These are phyloP conservation scores for Dactylis glomerata DNA, from an alignment of 176 grass and related monocot species.

Conservation along the genomic window DNA sequence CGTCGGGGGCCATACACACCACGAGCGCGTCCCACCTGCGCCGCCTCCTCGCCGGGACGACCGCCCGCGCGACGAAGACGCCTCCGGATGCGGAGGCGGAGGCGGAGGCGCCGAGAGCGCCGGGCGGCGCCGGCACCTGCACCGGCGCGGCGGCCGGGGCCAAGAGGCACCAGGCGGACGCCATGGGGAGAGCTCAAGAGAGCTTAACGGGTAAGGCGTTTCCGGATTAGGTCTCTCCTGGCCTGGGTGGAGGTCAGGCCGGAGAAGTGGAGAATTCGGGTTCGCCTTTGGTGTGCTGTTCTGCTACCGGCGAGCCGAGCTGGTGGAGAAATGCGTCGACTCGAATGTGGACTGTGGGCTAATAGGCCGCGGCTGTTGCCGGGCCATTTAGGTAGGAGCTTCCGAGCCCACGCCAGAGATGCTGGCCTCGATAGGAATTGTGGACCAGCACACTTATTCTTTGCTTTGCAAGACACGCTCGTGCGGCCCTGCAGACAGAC, in stretches of 20 bases:
- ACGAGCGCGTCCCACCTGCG: slow-evolving; percentile 40
- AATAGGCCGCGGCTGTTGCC: neutral
- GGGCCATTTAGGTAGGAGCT: neutral
- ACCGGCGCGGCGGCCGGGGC: slow-evolving; percentile 23
- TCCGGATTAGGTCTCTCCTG: neutral
- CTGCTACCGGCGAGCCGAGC: neutral
- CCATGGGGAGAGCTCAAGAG: slow-evolving; percentile 28
- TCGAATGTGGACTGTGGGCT: neutral
- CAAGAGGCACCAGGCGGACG: slow-evolving; percentile 51
- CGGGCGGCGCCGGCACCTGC: slow-evolving; percentile 3
- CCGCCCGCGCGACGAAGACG: neutral
- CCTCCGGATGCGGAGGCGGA: slow-evolving; percentile 3
- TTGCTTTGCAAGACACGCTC: neutral
- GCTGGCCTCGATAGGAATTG: too few species aligned
- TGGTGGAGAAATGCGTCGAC: neutral
- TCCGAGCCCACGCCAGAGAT: too few species aligned
- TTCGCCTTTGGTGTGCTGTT: neutral
- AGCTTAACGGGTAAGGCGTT: neutral
- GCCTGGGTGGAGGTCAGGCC: neutral
- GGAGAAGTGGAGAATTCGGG: slow-evolving; percentile 32
- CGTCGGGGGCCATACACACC: slow-evolving; percentile 61
- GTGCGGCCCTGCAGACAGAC: too few species aligned
- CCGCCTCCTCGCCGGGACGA: neutral
- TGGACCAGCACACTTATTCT: too few species aligned
- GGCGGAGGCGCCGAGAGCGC: neutral